Evolutionary conservation across 352 stramenopile genomes (phyloP).

Genomic region (Thalassiosira sp.): DNA sequence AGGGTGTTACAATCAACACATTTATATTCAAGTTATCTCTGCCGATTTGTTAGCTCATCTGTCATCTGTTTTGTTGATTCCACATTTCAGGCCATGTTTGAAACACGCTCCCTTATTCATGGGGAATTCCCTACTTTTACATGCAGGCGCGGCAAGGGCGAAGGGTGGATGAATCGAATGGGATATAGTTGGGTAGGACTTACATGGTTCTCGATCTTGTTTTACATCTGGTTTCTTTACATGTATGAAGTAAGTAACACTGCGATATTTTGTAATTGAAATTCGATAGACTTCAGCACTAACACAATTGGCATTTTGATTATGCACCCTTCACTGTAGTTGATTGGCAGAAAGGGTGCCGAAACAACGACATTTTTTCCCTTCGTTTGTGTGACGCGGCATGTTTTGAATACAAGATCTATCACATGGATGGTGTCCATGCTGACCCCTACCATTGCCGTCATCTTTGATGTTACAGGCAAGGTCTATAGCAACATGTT

Average conservation of each 20-base stretch:
- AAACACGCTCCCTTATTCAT: conserved; percentile 73
- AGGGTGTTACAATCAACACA: conserved; percentile 4
- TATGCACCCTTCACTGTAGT: conserved; percentile 14
- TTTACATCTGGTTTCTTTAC: conserved; percentile 74
- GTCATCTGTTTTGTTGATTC: conserved; percentile 11
- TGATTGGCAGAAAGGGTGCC: conserved; percentile 53
- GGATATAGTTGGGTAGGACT: conserved; percentile 76
- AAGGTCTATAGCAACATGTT: conserved; percentile 82
- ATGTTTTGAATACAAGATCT: conserved; percentile 72
- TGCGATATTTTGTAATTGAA: background rate
- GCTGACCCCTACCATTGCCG: conserved; percentile 67
- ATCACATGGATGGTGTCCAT: conserved; percentile 76
- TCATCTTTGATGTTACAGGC: conserved; percentile 72
- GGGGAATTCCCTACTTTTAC: conserved; percentile 70
- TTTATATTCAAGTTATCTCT: conserved; percentile 9
- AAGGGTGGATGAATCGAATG: conserved; percentile 66
- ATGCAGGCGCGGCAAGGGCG: conserved; percentile 52
- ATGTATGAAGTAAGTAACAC: conserved; percentile 63
- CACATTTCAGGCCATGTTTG: conserved; percentile 64
- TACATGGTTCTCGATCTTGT: conserved; percentile 65
- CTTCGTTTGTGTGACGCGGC: conserved; percentile 61
- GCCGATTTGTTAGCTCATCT: conserved; percentile 9
- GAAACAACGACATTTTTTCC: conserved; percentile 50
- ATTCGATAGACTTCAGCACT: background rate
- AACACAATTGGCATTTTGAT: background rate